Base-by-base conservation (phyloP, 768 basidiomycete genomes). In the Calocybe cyanea region DNA sequence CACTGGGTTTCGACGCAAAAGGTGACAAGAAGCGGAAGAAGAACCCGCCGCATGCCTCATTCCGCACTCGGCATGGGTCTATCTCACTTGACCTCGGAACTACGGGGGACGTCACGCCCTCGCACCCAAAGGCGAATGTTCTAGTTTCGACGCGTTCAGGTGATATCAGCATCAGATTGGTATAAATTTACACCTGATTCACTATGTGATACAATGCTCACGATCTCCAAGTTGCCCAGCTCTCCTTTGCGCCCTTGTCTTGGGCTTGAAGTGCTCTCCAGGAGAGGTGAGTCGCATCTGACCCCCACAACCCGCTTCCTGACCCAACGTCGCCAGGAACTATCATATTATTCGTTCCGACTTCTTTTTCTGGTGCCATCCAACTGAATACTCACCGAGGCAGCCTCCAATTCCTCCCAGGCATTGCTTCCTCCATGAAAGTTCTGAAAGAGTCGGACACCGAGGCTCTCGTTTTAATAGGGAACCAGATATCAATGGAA, bases 111-210 rank as follows among this genome's bases (percentile, higher is more conserved):
- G 63, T 63, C 17, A 51, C 41, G 13, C 55, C 53, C 15, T 50
- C 53, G 6, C 36, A 13, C 20, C 53, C 59, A 5, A 69, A 65
- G 48, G 64, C 70, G n/a, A 63, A 60, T 21, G 63, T 75, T 4
- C 51, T 62, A n/a, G 67, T 72, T 13, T 52, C 57, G 7, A 69
- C 57, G 41, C 63, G 64, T 33, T 59, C 61, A 13, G 70, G 72
- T 1, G 56, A 69, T 44, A 69, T 75, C 18, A 62, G 59, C 30
- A 54, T 76, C 18, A 66, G 67, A n/a, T 38, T 77, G 51, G 73
- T 75, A 51, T 9, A n/a, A n/a, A n/a, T n/a, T n/a, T n/a, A 52
- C 9, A 7, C 10, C 23, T 18, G 24, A 57, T 58, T 23, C 34
- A 20, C 28, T 15, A 25, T 19, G 31, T 41, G 19, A 4, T 13